phyloP scores from a whole-genome alignment of 805 yeast genomes.

The fission yeast (Schizosaccharomyces pombe) region DNA sequence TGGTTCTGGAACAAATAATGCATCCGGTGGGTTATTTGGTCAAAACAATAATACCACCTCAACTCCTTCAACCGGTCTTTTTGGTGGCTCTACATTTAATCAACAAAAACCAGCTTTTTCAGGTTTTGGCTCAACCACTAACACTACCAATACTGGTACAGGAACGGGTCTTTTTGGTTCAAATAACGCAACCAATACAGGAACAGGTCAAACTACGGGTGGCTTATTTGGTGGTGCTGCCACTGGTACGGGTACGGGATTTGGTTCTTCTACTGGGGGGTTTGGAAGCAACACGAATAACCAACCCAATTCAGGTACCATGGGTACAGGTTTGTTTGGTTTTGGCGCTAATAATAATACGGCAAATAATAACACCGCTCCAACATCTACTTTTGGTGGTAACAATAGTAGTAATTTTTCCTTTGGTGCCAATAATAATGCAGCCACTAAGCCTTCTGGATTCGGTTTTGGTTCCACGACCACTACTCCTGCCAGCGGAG shows the following conservation, averaged over 20 bases:
- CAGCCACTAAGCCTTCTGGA: neutral
- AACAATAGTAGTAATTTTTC: slow-evolving; percentile 7
- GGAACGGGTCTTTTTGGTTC: neutral
- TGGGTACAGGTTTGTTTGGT: neutral
- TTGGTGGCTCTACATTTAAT: slow-evolving; percentile 3
- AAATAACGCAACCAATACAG: slow-evolving; percentile 12
- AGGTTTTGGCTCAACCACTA: slow-evolving; percentile 7
- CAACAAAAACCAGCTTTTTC: slow-evolving; percentile 6
- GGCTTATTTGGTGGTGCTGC: neutral
- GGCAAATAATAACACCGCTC: neutral
- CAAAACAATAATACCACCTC: slow-evolving; percentile 11
- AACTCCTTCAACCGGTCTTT: slow-evolving; percentile 8
- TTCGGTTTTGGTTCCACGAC: slow-evolving; percentile 20
- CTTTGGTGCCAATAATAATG: slow-evolving; percentile 15
- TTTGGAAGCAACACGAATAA: no score
- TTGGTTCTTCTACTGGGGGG: neutral
- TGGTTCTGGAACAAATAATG: neutral
- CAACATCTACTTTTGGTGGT: neutral
- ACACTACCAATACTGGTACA: slow-evolving; percentile 5
- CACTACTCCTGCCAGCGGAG: neutral
- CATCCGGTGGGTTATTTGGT: slow-evolving; percentile 10
- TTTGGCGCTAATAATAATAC: neutral
- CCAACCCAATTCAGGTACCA: neutral
- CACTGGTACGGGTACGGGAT: neutral
- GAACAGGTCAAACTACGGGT: slow-evolving; percentile 5